phyloP scores from a whole-genome alignment of 2,329 filamentous ascomycete genomes.

The Trichoderma koningiopsis region DNA sequence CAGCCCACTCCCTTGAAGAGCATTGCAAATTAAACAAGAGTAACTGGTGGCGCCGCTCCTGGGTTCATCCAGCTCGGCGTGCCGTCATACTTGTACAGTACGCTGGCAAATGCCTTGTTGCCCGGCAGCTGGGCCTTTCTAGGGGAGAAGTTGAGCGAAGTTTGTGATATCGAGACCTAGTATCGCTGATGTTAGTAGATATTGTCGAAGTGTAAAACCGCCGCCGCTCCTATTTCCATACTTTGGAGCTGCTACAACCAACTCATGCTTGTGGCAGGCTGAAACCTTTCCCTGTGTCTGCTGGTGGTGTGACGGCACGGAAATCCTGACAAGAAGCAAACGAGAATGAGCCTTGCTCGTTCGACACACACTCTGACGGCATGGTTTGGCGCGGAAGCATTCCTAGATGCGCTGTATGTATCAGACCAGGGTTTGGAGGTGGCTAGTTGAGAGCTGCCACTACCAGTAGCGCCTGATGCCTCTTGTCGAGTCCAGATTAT shows the following conservation, averaged over 20 bases:
- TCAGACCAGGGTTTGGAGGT: background rate
- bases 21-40: conserved; percentile 8
- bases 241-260: background rate
- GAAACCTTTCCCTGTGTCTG: background rate
- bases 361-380: background rate
- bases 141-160: background rate
- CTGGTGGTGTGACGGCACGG: conserved; percentile 12
- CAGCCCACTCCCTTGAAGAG: background rate
- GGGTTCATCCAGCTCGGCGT: background rate
- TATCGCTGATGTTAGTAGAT: background rate
- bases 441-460: background rate
- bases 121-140: background rate
- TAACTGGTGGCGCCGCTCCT: background rate
- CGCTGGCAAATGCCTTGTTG: background rate
- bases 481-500: conserved; percentile 4
- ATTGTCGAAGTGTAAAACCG: background rate
- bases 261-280: conserved; percentile 6
- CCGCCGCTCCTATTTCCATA: background rate
- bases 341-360: background rate
- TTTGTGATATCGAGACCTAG: background rate
- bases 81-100: no score
- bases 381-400: conserved; percentile 1
- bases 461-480: background rate
- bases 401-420: background rate
- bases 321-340: background rate